Percentiles rank a stretch among this genome's conserved stretches.
These are phyloP conservation scores for Colletotrichum sp. DNA, from an alignment of 2,329 filamentous ascomycete genomes.

Conservation along the genomic window DNA sequence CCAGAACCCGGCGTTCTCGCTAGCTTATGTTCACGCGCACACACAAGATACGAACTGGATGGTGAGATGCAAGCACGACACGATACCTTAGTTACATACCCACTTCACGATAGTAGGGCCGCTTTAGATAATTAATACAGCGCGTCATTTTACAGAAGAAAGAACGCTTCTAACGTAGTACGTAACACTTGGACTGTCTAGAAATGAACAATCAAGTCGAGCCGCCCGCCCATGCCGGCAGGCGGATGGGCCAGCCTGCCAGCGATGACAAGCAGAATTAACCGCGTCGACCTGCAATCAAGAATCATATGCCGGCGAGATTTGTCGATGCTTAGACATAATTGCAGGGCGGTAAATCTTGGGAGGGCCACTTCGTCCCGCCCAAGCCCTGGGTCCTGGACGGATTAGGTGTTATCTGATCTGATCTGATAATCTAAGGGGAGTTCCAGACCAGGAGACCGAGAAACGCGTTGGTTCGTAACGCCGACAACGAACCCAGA, in stretches of 20 bases:
- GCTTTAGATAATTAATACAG: background rate
- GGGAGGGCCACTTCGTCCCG: background rate
- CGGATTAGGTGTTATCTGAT: constrained; percentile 15
- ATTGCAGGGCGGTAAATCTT: background rate
- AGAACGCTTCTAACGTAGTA: background rate
- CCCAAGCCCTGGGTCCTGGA: background rate
- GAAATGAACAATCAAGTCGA: background rate
- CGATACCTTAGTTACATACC: background rate
- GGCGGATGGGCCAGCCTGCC: background rate
- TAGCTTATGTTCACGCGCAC: background rate
- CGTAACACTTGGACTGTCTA: background rate
- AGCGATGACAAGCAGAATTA: background rate
- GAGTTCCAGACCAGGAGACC: background rate
- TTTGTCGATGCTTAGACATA: background rate
- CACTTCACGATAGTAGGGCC: background rate
- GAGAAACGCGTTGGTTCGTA: constrained; percentile 5
- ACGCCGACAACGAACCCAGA: constrained; percentile 2
- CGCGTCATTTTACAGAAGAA: background rate
- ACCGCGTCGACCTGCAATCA: background rate
- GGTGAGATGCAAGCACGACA: background rate
- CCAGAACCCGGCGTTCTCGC: background rate
- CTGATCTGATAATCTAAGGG: constrained; percentile 10
- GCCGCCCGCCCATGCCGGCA: background rate
- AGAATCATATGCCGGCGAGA: background rate
- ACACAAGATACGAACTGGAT: background rate